phyloP scores from a whole-genome alignment of 1,284 basidiomycete species.

The Porphyrellus sp. region DNA sequence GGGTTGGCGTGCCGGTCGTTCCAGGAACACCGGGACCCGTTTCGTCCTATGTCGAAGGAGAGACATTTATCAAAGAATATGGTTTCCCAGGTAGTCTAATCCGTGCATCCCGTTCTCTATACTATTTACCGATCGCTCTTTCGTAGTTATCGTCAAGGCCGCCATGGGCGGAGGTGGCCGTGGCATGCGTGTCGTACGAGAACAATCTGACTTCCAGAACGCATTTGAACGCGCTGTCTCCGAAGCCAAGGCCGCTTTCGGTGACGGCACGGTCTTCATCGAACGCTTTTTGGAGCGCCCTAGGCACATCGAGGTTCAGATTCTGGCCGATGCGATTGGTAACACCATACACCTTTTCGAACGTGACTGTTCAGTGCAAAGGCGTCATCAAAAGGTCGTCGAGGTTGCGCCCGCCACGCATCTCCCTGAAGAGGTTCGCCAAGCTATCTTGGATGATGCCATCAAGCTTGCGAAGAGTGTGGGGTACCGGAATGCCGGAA shows the following conservation, averaged over 20 bases:
- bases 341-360: slow-evolving; percentile 98
- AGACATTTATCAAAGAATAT: slow-evolving; percentile 88
- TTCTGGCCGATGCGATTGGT: slow-evolving; percentile 87
- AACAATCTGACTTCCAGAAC: slow-evolving; percentile 87
- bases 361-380: slow-evolving; percentile 97
- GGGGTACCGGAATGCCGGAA: slow-evolving; percentile 94
- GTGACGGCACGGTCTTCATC: slow-evolving; percentile 98
- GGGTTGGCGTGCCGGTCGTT: slow-evolving; percentile 91
- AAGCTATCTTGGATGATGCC: slow-evolving; percentile 87
- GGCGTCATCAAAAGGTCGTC: slow-evolving; percentile 98
- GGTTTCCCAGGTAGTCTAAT: slow-evolving; percentile 81
- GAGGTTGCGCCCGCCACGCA: slow-evolving; percentile 97
- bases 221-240: slow-evolving; percentile 91
- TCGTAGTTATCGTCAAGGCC: slow-evolving; percentile 90
- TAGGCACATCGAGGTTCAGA: slow-evolving; percentile 95
- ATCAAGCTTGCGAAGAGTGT: slow-evolving; percentile 93
- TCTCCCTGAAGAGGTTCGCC: slow-evolving; percentile 86
- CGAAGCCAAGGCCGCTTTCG: slow-evolving; percentile 95
- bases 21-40: slow-evolving; percentile 97
- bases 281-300: slow-evolving; percentile 96
- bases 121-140: neutral
- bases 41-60: slow-evolving; percentile 77
- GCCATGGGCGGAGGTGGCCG: slow-evolving; percentile 98
- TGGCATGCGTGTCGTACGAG: slow-evolving; percentile 97
- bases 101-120: slow-evolving; percentile 1